Percentiles rank a stretch among this genome's conserved stretches.
These are phyloP conservation scores for Penicillium flavigenum DNA, from an alignment of 495 filamentous ascomycete species.

Conservation along the genomic window DNA sequence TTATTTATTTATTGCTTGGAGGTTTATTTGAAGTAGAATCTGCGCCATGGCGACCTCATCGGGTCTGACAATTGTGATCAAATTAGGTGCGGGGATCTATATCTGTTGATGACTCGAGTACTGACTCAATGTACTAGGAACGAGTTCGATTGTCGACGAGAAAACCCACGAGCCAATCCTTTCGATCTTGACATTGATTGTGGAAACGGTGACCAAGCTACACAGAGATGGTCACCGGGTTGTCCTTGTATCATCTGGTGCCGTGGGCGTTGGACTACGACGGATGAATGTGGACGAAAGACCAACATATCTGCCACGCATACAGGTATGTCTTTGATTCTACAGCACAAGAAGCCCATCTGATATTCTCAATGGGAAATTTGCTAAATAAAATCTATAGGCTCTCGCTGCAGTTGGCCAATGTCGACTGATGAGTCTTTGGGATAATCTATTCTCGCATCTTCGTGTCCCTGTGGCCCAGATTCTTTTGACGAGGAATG, in stretches of 20 bases:
- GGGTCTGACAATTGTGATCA: constrained; percentile 80
- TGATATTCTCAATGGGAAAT: neutral
- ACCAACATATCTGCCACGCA: constrained; percentile 81
- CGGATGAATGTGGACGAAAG: constrained; percentile 87
- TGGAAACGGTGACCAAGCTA: constrained; percentile 84
- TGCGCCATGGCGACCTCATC: constrained; percentile 29
- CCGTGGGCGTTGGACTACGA: constrained; percentile 87
- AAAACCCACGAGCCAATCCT: constrained; percentile 95
- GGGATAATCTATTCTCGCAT: constrained; percentile 89
- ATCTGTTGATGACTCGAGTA: constrained; percentile 13
- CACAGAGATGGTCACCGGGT: constrained; percentile 90
- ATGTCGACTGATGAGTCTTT: constrained; percentile 91
- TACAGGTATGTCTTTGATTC: constrained; percentile 58
- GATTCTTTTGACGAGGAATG: constrained; percentile 91
- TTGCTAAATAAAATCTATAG: constrained; percentile 39
- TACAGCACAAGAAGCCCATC: neutral
- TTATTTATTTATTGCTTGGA: neutral
- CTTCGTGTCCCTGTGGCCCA: constrained; percentile 88
- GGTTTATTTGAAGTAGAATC: neutral
- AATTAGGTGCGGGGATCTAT: constrained; percentile 68
- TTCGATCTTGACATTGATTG: constrained; percentile 83
- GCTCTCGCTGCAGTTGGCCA: constrained; percentile 95
- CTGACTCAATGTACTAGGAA: constrained; percentile 58
- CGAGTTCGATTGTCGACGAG: constrained; percentile 96
- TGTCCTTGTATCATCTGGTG: constrained; percentile 92